phyloP scores from a whole-genome alignment of 108 stramenopile species.

The Cyclotella distinguenda region DNA sequence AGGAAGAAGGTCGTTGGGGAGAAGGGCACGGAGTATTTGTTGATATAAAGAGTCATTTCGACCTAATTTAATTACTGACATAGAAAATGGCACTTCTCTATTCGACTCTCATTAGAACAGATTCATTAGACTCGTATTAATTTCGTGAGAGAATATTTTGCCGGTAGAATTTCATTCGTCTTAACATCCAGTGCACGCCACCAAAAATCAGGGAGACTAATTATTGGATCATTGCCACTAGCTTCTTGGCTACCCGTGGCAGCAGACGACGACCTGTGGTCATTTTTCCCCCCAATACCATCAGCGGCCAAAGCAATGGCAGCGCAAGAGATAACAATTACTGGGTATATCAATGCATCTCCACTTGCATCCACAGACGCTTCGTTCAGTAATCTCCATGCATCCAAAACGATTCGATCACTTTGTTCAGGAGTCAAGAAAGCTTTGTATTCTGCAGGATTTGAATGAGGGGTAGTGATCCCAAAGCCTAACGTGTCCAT shows the following conservation, averaged over 20 bases:
- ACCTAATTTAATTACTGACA: no score
- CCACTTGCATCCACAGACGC: slow-evolving; percentile 48
- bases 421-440: slow-evolving; percentile 24
- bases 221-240: not conserved
- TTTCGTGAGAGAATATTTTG: slow-evolving; percentile 9
- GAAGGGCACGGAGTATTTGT: slow-evolving; percentile 48
- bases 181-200: slow-evolving; percentile 36
- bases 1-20: slow-evolving; percentile 47
- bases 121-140: not conserved
- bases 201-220: slow-evolving; percentile 26
- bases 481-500: slow-evolving; percentile 47
- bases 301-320: slow-evolving; percentile 53
- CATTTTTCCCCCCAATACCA: no score
- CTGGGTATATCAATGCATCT: slow-evolving; percentile 38
- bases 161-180: slow-evolving; percentile 19
- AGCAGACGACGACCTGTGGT: not conserved
- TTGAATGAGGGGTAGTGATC: not conserved
- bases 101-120: no score
- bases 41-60: slow-evolving; percentile 17
- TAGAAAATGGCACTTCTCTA: no score
- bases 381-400: slow-evolving; percentile 57
- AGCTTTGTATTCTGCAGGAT: not conserved
- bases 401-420: slow-evolving; percentile 22
- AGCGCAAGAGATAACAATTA: slow-evolving; percentile 53
- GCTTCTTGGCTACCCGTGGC: not conserved